Conservation (phyloP, 1,284 basidiomycete genomes). For the Xerocomus minutiporus region DNA sequence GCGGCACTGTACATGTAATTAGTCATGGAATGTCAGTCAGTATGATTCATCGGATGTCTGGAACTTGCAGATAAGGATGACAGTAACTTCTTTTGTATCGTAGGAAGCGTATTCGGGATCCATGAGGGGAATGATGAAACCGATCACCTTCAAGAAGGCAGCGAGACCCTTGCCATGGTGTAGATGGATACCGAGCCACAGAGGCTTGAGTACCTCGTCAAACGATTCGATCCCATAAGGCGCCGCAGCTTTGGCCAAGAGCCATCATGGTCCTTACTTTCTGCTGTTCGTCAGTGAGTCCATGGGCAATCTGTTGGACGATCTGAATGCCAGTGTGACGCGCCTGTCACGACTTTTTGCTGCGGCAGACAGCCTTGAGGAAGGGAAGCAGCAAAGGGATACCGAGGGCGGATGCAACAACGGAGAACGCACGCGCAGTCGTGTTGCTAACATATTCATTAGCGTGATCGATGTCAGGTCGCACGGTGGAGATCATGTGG, state of each 20-base stretch:
- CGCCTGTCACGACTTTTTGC: constrained; percentile 99
- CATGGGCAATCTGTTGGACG: constrained; percentile 98
- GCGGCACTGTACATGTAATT: too few species aligned
- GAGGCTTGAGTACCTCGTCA: constrained; percentile 95
- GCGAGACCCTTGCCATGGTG: constrained; percentile 98
- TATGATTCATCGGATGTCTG: constrained; percentile 88
- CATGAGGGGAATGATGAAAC: constrained; percentile 99
- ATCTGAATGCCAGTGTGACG: constrained; percentile 99
- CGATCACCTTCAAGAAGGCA: constrained; percentile 97
- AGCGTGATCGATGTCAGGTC: constrained; percentile 98
- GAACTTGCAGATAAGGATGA: constrained; percentile 98
- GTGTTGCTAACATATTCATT: constrained; percentile 99
- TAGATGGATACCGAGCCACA: constrained; percentile 96
- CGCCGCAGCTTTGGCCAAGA: constrained; percentile 93
- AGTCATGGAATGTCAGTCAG: too few species aligned
- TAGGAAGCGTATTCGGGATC: constrained; percentile 98
- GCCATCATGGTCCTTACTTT: constrained; percentile 93
- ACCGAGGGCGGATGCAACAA: constrained; percentile 96
- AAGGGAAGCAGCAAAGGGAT: constrained; percentile 97
- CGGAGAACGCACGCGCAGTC: constrained; percentile 97
- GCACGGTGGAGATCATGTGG: constrained; percentile 99
- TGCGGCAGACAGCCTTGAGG: constrained; percentile 96
- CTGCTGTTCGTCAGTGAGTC: constrained; percentile 57
- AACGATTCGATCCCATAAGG: constrained; percentile 99
- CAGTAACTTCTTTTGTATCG: constrained; percentile 96